Base-by-base conservation (phyloP, 1,139 yeast species). In the Geotrichum histeridarum region DNA sequence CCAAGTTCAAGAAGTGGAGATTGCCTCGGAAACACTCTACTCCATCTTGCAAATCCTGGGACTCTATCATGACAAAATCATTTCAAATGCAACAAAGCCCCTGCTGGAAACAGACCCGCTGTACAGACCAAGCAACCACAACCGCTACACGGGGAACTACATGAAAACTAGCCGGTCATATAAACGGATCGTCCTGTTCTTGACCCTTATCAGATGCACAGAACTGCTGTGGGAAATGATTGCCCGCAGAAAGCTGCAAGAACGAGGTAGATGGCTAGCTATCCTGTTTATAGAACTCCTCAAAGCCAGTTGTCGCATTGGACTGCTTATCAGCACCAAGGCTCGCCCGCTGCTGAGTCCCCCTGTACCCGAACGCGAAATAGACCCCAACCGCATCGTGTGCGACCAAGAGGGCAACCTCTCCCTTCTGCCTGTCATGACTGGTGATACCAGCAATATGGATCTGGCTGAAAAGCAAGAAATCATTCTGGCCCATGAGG, bases 211-310 rank as follows among this genome's bases (percentile, higher is more conserved):
- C n/a, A 65, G 70, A 48, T 66, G 68, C 52, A 63, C 70, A 1
- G 75, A 74, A 63, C 60, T 73, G 42, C 62, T 73, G 31, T 61
- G 68, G 60, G 77, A 73, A 57, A 73, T 73, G 69, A 31, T 53
- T 42, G 57, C 50, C 4, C 50, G 52, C 8, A 49, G 48, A n/a
- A 39, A 38, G 50, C 41, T 37, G 9, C 67, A 70, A 31, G 64
- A 63, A 9, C 55, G 56, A 37, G 66, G 63, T 22, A 62, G 73
- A 15, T 68, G 72, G 71, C 53, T 60, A 18, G 61, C 68, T 1
- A 63, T 73, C 7, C 44, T 73, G 11, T 63, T 64, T 2, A 55
- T 73, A 1, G 77, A 73, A 54, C 22, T 42, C 7, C 38, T 53
- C 31, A 71, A 71, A 61, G 72, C 73, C 2, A 54, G 61, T 3